Evolutionary conservation across 2,329 filamentous ascomycete genomes (phyloP), one percentile per base, ranked within the genome.

Genomic region (Neocatenulostroma microsporum): DNA sequence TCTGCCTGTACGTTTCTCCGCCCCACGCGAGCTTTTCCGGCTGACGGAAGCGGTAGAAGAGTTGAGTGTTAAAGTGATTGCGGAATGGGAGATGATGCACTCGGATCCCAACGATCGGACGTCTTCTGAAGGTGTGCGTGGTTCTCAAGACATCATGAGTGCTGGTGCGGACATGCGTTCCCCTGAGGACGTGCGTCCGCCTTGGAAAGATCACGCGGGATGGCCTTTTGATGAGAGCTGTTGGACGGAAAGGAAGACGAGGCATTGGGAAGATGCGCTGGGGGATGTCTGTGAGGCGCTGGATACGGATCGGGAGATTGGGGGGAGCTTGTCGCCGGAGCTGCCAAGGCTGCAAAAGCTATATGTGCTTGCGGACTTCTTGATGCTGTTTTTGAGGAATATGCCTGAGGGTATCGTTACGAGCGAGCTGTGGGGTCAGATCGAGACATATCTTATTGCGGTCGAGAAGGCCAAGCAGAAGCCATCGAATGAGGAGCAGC

Each of bases 11-110:
- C 77, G 77, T 55, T 80, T 82, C 56, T 89, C 87, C 9, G 87
- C 87, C 2, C 89, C 91, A 1, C 79, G 84, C 42, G 89, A 95
- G 60, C 70, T 96, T 7, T 93, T 94, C 62, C 80, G 81, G 55
- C 74, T 98, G 53, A 95, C 87, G 4, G 85, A 94, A 58, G 76
- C 80, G 9, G 72, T 94, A 59, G 74, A 78, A 53, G 69, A 73
- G 49, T 56, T 78, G 48, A 66, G 66, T 19, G 72, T 76, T 47
- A 68, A 75, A 21, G 69, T 73, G 9, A 60, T 78, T 18, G 76
- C 75, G 7, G 76, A 80, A 47, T 79, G 74, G 74, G 69, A 67
- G 30, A 80, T 79, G 76, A 71, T 66, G 19, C 33, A 52, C 27
- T 39, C 48, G 17, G 30, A 39, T 14, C n/a, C n/a, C n/a, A n/a